phyloP scores from a whole-genome alignment of 1,284 basidiomycete species.

The Marasmius sp. region DNA sequence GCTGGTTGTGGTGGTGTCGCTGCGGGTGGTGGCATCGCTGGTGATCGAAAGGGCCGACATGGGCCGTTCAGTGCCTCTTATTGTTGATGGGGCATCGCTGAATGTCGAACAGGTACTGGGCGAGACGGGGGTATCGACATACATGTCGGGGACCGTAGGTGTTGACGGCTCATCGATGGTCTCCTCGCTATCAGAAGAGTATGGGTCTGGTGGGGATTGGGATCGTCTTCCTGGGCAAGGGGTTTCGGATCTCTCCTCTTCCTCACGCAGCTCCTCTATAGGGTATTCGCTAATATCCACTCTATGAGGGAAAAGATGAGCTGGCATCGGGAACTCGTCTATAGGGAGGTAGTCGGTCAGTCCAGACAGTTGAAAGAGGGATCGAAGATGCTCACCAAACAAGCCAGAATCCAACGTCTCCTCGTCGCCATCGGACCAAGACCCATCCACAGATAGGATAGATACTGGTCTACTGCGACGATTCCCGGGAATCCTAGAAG shows the following conservation, averaged over 20 bases:
- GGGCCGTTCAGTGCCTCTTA: background rate
- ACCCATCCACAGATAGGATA: slow-evolving; percentile 35
- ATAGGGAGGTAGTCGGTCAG: slow-evolving; percentile 11
- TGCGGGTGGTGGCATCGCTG: background rate
- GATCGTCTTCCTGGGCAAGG: background rate
- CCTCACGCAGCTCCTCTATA: slow-evolving; percentile 9
- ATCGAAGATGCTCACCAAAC: slow-evolving; percentile 33
- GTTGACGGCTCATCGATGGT: background rate
- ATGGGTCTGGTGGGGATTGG: background rate
- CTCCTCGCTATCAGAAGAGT: background rate
- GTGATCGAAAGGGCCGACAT: too few relatives aligned
- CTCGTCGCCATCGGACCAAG: slow-evolving; percentile 42
- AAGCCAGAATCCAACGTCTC: slow-evolving; percentile 49
- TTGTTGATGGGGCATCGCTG: slow-evolving; percentile 3
- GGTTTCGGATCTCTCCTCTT: slow-evolving; percentile 1
- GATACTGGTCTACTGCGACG: slow-evolving; percentile 33
- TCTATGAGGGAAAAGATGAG: slow-evolving; percentile 20
- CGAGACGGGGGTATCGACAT: slow-evolving; percentile 5
- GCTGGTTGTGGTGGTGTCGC: background rate
- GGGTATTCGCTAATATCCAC: slow-evolving; percentile 10
- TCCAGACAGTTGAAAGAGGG: background rate
- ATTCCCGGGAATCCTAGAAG: background rate
- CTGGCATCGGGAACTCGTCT: slow-evolving; percentile 40
- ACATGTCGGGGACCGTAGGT: slow-evolving; percentile 3
- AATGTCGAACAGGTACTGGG: slow-evolving; percentile 18